Base-by-base conservation (phyloP, 2,329 filamentous ascomycete genomes). In the Pseudogymnoascus sp. region DNA sequence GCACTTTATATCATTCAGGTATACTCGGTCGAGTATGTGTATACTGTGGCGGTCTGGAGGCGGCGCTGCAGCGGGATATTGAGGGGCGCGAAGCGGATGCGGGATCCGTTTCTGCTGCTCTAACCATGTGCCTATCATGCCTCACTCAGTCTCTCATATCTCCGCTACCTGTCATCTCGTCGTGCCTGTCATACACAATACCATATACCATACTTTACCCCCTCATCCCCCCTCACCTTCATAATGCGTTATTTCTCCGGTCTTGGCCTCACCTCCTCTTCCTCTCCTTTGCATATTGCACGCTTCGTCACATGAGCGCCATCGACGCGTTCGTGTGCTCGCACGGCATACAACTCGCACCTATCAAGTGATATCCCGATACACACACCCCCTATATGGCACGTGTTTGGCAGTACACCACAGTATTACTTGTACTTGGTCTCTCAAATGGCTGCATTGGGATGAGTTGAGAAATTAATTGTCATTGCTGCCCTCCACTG, bases 311-410 rank as follows among this genome's bases (percentile, higher is more conserved):
- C 49, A 55, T 55, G 49, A 33, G 49, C n/a, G 16, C 49, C 49
- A 55, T 33, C 7, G 49, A 55, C 49, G 49, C 8, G 12, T 35
- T 55, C 28, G 49, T 55, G 35, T 33, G 28, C 49, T 55, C 49
- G 28, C 49, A 55, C 49, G 33, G 11, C 49, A 19, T 55, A 22
- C 2, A 9, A 25, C 28, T 19, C 28, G n/a, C 49, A 14, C 25
- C 49, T 55, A 55, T 55, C 49, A 55, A 55, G 49, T 55, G n/a
- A 55, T 55, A 55, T 33, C 9, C n/a, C 49, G 28, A 55, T 30
- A 33, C 25, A 55, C 49, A 55, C 49, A n/a, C n/a, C 8, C 25
- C 28, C 23, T 33, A 55, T 33, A 25, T 25, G n/a, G n/a, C 28
- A 55, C 45, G 45, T 33, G 49, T 55, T 55, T 33, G 49, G 28